A percentile compares a stretch with the other conserved stretches of the same genome.
phyloP scores from a whole-genome alignment of 1,284 basidiomycete genomes.

The Rhizoctonia solani region DNA sequence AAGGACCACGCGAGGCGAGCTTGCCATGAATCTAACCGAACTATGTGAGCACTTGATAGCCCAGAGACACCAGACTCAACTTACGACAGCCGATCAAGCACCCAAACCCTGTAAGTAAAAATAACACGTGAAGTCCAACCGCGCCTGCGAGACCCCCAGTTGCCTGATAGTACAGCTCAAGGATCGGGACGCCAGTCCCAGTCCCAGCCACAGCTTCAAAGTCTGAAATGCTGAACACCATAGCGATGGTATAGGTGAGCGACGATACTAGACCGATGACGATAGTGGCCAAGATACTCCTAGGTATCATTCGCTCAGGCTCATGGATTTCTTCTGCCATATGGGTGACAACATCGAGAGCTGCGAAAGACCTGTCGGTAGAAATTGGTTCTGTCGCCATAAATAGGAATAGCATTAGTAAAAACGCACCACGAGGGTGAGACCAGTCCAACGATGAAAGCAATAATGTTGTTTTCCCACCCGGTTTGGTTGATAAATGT shows the following conservation, averaged over 20 bases:
- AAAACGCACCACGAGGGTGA: neutral
- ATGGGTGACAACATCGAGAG: neutral
- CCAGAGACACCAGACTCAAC: neutral
- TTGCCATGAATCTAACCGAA: slow-evolving; percentile 5
- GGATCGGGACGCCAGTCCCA: neutral
- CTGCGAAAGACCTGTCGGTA: neutral
- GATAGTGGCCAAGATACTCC: slow-evolving; percentile 1
- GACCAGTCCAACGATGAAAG: slow-evolving; percentile 9
- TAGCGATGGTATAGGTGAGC: neutral
- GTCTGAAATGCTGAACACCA: slow-evolving; percentile 1
- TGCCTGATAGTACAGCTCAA: slow-evolving; percentile 6
- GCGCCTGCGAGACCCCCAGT: slow-evolving; percentile 1
- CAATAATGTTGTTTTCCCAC: slow-evolving; percentile 2
- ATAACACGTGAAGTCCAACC: neutral
- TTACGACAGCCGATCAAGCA: slow-evolving; percentile 7
- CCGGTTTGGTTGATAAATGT: slow-evolving; percentile 22
- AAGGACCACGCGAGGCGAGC: slow-evolving; percentile 10
- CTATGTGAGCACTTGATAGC: neutral
- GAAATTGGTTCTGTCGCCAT: neutral
- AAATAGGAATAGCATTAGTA: neutral
- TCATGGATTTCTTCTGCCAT: slow-evolving; percentile 5
- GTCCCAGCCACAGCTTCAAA: neutral
- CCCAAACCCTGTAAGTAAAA: slow-evolving; percentile 9
- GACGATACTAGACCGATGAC: neutral
- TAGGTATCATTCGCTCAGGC: slow-evolving; percentile 14